Conservation (phyloP, 2,329 filamentous ascomycete species). For the Colletotrichum horii region DNA sequence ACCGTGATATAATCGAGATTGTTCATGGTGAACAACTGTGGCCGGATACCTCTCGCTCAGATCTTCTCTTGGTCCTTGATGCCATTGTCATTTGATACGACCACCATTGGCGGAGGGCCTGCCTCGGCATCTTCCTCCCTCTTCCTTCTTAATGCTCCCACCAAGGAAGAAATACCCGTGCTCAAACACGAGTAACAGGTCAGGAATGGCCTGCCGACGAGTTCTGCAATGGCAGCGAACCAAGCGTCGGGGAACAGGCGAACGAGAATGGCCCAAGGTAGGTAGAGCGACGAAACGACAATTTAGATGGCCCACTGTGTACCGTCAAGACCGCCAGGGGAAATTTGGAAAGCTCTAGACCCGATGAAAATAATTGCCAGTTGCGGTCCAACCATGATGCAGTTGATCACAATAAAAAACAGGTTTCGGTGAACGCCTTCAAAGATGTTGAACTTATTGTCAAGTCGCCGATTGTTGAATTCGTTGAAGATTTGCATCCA, state of each 20-base stretch:
- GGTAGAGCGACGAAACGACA: constrained; percentile 49
- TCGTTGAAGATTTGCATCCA: constrained; percentile 83
- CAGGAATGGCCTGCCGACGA: not conserved
- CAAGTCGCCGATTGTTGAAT: constrained; percentile 67
- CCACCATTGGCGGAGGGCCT: not conserved
- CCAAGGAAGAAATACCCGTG: not conserved
- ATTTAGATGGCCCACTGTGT: constrained; percentile 60
- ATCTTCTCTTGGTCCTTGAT: no score
- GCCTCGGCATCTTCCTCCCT: not conserved
- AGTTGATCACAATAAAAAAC: constrained; percentile 63
- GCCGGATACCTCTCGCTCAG: no score
- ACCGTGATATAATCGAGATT: no score
- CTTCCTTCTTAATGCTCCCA: not conserved
- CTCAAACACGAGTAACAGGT: not conserved
- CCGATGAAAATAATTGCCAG: constrained; percentile 63
- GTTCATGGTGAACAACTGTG: no score
- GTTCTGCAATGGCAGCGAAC: not conserved
- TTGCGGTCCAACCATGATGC: constrained; percentile 62
- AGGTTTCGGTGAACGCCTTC: constrained; percentile 58
- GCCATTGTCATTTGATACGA: not conserved
- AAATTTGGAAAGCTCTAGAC: constrained; percentile 51
- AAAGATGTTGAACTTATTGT: constrained; percentile 68
- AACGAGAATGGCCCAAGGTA: constrained; percentile 55
- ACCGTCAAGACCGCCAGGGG: constrained; percentile 40
- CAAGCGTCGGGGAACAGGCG: constrained; percentile 53